Conservation (phyloP, 139 green algal species). For the Zygnema circumcarinatum region DNA sequence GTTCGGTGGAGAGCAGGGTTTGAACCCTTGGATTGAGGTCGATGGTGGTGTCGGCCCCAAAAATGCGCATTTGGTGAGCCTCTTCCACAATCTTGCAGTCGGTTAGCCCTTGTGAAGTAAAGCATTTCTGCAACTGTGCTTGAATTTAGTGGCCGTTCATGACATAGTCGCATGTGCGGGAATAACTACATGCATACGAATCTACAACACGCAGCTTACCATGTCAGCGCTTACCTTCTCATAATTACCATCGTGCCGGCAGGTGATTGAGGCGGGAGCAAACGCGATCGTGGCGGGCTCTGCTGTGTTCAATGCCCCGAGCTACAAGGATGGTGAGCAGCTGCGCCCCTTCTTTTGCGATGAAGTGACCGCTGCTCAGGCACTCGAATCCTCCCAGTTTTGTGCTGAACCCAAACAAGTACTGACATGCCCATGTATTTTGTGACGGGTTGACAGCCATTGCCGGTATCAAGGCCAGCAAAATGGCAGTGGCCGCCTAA, state of each 20-base stretch:
- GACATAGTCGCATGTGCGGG: too few species aligned
- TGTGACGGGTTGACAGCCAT: constrained; percentile 67
- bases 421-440: constrained; percentile 3
- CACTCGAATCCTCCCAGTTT: not conserved
- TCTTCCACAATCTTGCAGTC: too few species aligned
- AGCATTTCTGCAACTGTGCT: not conserved
- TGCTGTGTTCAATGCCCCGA: constrained; percentile 82
- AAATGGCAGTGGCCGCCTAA: constrained; percentile 57
- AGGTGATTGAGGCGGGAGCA: constrained; percentile 90
- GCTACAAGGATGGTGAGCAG: constrained; percentile 63
- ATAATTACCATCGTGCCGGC: too few species aligned
- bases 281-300: constrained; percentile 96
- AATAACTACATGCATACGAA: too few species aligned
- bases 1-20: constrained; percentile 64
- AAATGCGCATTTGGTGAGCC: constrained; percentile 95
- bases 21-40: constrained; percentile 99
- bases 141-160: too few species aligned
- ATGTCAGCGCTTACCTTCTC: too few species aligned
- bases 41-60: constrained; percentile 92
- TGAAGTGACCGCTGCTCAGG: not conserved
- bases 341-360: not conserved
- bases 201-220: too few species aligned
- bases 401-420: not conserved
- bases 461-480: constrained; percentile 76
- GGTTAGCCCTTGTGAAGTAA: too few species aligned